Base-by-base conservation (phyloP, 495 filamentous ascomycete species). In the Trichoderma reesei region DNA sequence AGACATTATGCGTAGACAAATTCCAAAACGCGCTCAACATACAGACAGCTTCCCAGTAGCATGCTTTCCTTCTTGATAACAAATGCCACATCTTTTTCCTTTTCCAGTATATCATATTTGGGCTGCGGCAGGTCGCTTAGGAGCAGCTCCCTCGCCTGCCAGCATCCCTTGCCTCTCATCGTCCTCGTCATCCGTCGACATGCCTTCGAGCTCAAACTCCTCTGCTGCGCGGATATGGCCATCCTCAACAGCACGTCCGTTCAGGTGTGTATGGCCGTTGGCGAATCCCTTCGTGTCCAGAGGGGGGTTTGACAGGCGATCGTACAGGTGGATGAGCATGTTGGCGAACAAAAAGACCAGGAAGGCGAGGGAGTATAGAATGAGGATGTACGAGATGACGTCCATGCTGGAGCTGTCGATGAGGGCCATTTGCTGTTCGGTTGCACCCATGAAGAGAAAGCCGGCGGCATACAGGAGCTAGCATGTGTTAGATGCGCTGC, bases 381-480 rank as follows among this genome's bases (percentile, higher is more conserved):
- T 89, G 60, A 98, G 81, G 54, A 97, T 80, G 72, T 98, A 98
- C 11, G 92, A 87, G 54, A 98, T 90, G 72, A 95, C 89, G 42
- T 89, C 90, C 71, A 98, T 86, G 62, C 86, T 82, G 3, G 86
- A 87, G 56, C 82, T 78, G 56, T 82, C 76, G 13, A 98, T 76
- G 1, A 97, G 76, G 41, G 80, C 69, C 88, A 98, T 93, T 72
- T 98, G 93, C 72, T 98, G 93, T 73, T 98, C 94, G 3, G 90
- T 97, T 33, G 95, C 94, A 61, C 90, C 88, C 91, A 97, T 95
- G 80, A 98, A 98, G 63, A 97, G 82, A 76, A 98, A 95, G 37
- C 94, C 94, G 4, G 94, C 91, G 46, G 94, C 91, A 70, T 88
- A 96, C 20, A 98, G 85, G 26, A 98, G 83, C 90, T 96, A 56